Base-by-base conservation (phyloP, 805 yeast genomes). In the Lipomyces yamanashiensis region DNA sequence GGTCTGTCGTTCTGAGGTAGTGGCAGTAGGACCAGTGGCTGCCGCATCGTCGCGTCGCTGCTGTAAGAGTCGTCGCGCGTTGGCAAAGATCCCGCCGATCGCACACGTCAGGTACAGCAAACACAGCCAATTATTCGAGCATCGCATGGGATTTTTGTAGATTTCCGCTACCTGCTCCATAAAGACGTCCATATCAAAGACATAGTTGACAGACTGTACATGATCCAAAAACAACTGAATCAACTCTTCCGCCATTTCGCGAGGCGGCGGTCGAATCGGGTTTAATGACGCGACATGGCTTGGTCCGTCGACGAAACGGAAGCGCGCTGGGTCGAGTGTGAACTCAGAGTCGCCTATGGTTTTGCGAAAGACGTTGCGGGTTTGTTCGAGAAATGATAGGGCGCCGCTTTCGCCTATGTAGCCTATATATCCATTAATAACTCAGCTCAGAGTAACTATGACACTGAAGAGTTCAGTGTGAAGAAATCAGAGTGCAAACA, bases 351-450 rank as follows among this genome's bases (percentile, higher is more conserved):
- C 67, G 0, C 80, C 79, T 8, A 77, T 57, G 0, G 70, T 63
- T n/a, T 67, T 71, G 40, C 67, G 65, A 66, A 79, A 80, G 0
- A 79, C 69, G 54, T 74, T 77, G n/a, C 82, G 68, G 4, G 78
- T 73, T 61, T 81, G 83, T 37, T 77, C 71, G 7, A 80, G 70
- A 49, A 79, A 73, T 1, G 83, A 77, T 8, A 78, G 71, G 0
- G 81, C 78, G 23, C 80, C 78, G 39, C 80, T 75, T 59, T 80
- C 83, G 13, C 82, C 82, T 55, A 80, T 67, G 59, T 78, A 79
- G 19, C 60, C 60, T 56, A n/a, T n/a, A 28, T 12, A 15, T 40
- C 41, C 17, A 2, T 7, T 17, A 21, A n/a, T n/a, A n/a, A n/a
- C n/a, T n/a, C n/a, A n/a, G n/a, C n/a, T n/a, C n/a, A n/a, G n/a